phyloP scores from a whole-genome alignment of 306 rosid species.

The Citrullus colocynthis region DNA sequence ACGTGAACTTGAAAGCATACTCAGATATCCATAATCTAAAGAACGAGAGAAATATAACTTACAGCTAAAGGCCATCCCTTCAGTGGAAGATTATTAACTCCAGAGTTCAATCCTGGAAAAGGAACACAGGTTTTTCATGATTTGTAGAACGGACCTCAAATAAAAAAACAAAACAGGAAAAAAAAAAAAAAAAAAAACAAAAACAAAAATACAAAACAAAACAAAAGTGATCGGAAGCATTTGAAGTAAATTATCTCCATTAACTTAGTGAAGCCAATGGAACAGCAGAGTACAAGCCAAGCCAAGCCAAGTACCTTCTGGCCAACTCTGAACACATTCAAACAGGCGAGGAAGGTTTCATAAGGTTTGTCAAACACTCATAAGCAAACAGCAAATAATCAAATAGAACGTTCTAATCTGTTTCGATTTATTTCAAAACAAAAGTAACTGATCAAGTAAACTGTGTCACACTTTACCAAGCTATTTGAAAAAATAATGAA shows the following conservation, averaged over 20 bases:
- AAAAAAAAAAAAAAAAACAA: too few relatives aligned
- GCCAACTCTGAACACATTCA: neutral
- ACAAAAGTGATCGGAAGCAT: neutral
- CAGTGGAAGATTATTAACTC: slow-evolving; percentile 65
- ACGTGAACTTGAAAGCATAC: slow-evolving; percentile 17
- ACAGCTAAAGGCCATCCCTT: slow-evolving; percentile 97
- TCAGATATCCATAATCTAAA: slow-evolving; percentile 6
- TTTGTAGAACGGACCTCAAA: neutral
- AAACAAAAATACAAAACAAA: too few relatives aligned
- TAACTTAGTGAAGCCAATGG: neutral
- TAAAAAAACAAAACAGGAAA: too few relatives aligned
- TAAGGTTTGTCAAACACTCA: neutral
- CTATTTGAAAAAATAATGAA: neutral
- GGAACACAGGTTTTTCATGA: slow-evolving; percentile 11
- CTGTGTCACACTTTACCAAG: neutral
- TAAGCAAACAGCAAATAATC: neutral
- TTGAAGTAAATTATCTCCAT: neutral
- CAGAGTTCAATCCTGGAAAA: slow-evolving; percentile 57
- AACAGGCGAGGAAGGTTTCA: neutral
- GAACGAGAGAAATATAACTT: slow-evolving; percentile 25
- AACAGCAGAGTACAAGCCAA: neutral
- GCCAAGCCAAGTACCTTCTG: neutral
- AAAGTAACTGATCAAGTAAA: neutral
- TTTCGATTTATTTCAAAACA: neutral
- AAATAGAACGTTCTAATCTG: neutral